Base-by-base conservation (phyloP, 441 rosid species). In the Euphorbia schlechtendalii region DNA sequence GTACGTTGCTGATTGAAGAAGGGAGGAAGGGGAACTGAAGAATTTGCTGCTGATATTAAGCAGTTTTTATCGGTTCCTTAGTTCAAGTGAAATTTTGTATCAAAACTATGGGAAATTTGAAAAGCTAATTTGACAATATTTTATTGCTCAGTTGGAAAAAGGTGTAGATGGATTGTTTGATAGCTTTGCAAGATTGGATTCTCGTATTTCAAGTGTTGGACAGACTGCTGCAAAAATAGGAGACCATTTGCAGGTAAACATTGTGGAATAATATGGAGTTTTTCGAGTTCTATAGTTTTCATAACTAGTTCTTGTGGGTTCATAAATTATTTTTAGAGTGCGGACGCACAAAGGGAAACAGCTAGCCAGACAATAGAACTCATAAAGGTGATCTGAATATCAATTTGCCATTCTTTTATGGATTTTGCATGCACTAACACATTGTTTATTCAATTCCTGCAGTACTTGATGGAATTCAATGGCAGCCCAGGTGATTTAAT, bases 221-320 rank as follows among this genome's bases (percentile, higher is more conserved):
- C 99, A 92, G 86, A 95, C 99, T 73, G 99, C 98, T 74, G 99
- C 98, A 22, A 95, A 95, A 82, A 92, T 95, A 55, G 99, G 99
- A 77, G 99, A 95, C 76, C 99, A 95, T 83, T 84, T 92, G 81
- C 98, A 95, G 91, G 99, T 89, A 75, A 72, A 62, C 6, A 51
- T n/a, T n/a, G n/a, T n/a, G n/a, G n/a, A n/a, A n/a, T 22, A 61
- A 8, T 41, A 53, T 66, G 21, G 24, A 56, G 59, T 24, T 32
- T 43, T 60, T 59, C 56, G 59, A 54, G 38, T 63, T 57, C 21
- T n/a, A n/a, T n/a, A 60, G 18, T 32, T 17, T 21, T 25, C 30
- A 46, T 73, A n/a, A 58, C 61, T 53, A 12, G 25, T 63, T 67
- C 52, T 18, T 43, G 63, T 58, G 34, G 34, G 34, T 6, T 41